A percentile compares a stretch with the other conserved stretches of the same genome.
phyloP scores from a whole-genome alignment of 768 basidiomycete genomes.

The Stropharia rugosoannulata region DNA sequence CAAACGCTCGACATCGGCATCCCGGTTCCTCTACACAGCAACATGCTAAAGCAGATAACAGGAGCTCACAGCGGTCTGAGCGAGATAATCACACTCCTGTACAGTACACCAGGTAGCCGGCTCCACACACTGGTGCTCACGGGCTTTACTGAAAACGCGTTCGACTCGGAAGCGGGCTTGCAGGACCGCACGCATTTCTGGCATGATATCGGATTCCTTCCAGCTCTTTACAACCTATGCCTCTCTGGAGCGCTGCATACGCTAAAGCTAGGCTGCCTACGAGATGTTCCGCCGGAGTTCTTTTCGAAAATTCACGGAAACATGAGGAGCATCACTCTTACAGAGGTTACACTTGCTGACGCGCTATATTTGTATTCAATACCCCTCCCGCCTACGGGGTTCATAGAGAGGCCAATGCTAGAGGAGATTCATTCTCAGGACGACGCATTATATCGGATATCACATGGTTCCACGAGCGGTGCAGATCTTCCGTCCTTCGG shows the following conservation, averaged over 20 bases:
- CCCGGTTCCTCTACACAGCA: not conserved
- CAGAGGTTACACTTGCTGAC: not conserved
- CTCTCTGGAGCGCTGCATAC: not conserved
- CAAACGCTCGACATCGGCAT: not conserved
- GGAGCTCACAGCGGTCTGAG: not conserved
- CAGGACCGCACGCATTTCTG: not conserved
- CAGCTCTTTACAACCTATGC: not conserved
- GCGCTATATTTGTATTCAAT: not conserved
- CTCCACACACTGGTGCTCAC: not conserved
- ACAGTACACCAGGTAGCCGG: not conserved
- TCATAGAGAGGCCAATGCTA: not conserved
- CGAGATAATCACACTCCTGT: not conserved
- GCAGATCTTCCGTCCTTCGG: not conserved
- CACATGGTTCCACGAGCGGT: not conserved
- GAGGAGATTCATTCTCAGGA: not conserved
- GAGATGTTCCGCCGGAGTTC: not conserved
- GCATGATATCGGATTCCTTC: not conserved
- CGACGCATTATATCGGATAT: not conserved
- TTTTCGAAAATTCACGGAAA: not conserved
- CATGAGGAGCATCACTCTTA: not conserved
- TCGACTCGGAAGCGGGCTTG: not conserved
- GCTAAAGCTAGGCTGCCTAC: not conserved
- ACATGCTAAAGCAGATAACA: not conserved
- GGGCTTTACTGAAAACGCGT: not conserved
- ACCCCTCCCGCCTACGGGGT: not conserved